Conservation (phyloP, 169 alveolate species). For the Eimeria acervulina region DNA sequence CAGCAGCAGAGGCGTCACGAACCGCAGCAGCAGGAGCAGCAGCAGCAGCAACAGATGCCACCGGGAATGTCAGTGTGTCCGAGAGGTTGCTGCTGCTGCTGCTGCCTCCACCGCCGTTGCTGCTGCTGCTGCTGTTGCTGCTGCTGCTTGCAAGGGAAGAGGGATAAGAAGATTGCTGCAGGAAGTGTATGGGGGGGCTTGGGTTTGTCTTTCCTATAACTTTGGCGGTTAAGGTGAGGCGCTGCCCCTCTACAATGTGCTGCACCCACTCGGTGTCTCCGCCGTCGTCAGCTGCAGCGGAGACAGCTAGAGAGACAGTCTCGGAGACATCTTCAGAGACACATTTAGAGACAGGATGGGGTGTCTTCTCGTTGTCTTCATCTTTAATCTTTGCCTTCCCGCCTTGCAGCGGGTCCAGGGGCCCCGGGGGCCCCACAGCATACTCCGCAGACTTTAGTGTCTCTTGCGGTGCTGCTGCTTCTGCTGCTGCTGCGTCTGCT, state of each 20-base stretch:
- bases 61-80: too few relatives aligned
- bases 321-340: neutral
- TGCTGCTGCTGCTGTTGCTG: constrained; percentile 21
- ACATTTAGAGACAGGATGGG: neutral
- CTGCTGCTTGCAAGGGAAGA: neutral
- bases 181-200: neutral
- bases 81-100: neutral
- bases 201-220: constrained; percentile 24
- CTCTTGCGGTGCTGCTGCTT: neutral
- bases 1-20: too few relatives aligned
- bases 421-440: neutral
- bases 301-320: neutral
- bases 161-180: neutral
- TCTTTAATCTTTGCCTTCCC: too few relatives aligned
- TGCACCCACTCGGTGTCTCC: constrained; percentile 52
- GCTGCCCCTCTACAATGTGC: constrained; percentile 5
- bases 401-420: neutral
- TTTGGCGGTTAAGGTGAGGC: neutral
- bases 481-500: neutral
- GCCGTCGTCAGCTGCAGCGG: neutral
- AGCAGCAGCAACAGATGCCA: too few relatives aligned
- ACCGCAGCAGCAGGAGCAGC: neutral
- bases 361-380: neutral
- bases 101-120: constrained; percentile 2
- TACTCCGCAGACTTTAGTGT: neutral